Percentiles rank a stretch among this genome's conserved stretches.
These are phyloP conservation scores for Hypholoma fasciculare DNA, from an alignment of 768 basidiomycete genomes.

Conservation along the genomic window DNA sequence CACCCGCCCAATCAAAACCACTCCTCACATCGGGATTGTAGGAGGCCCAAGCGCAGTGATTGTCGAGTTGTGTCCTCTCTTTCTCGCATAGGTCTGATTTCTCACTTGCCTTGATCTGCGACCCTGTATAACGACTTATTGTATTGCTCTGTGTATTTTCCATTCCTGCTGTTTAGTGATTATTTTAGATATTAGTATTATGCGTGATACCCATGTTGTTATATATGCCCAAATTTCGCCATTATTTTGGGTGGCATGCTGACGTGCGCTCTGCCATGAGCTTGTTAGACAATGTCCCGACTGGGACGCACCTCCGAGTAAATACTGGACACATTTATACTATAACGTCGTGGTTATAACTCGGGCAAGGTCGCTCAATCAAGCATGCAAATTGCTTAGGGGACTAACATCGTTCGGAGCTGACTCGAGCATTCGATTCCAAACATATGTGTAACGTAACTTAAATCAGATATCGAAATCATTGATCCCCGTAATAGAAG, in stretches of 20 bases:
- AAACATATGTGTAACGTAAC: no score
- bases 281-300: no score
- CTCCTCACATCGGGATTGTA: background rate
- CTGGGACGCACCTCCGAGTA: no score
- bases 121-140: background rate
- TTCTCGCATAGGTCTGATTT: background rate
- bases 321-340: no score
- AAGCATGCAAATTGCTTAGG: no score
- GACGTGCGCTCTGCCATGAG: no score
- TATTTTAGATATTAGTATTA: background rate
- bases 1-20: background rate
- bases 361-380: no score
- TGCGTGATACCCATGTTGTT: background rate
- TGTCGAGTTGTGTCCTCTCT: background rate
- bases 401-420: no score
- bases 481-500: no score
- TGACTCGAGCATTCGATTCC: no score
- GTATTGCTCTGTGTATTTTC: background rate
- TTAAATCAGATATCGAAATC: no score
- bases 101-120: background rate
- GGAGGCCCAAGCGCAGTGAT: slow-evolving; percentile 7
- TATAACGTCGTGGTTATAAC: no score
- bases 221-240: background rate
- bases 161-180: background rate
- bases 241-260: background rate